Evolutionary conservation across 768 basidiomycete species (phyloP), one percentile per base, ranked within the genome.

Genomic region (Russula earlei): DNA sequence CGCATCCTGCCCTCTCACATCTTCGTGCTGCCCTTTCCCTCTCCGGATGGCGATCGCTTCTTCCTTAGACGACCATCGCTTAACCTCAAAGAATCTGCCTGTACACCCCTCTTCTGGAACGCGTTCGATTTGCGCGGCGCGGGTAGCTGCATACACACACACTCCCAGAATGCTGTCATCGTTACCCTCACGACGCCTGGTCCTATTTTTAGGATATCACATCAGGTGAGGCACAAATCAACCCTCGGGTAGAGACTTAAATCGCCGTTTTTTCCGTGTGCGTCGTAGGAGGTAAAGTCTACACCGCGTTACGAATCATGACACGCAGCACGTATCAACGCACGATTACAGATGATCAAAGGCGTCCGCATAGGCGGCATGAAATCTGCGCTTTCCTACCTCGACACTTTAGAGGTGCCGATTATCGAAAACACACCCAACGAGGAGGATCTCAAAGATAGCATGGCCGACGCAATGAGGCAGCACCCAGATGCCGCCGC

Each of bases 71-170:
- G 84, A 25, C 90, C 91, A 10, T 72, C 74, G 11, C 67, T 74
- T 58, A 78, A 82, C 55, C 75, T 93, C 57, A 91, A 88, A 64
- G 89, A 93, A 64, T 88, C 85, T 1, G 87, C 87, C 0, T 93
- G 91, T 67, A 92, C 91, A 0, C 91, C 91, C 12, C 73, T 92
- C 15, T 94, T 94, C 74, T 93, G 88, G 88, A 91, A 91, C 65
- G 88, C 91, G 2, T 94, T 91, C 66, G 84, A 85, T 31, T 70
- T 87, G 60, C 76, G 88, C 20, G 72, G 77, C 56, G 89, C 91
- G 2, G 86, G 87, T 1, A 88, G 88, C 42, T 93, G 90, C 64
- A 91, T 94, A 59, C 91, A 93, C 66, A 93, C 91, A 0, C 91
- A 93, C 66, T 90, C 87, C 0, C 91, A 93, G 67, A 81, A 92